These are phyloP conservation scores for Aspergillus sp. DNA, from an alignment of 2,329 filamentous ascomycete genomes.

Conservation along the genomic window DNA sequence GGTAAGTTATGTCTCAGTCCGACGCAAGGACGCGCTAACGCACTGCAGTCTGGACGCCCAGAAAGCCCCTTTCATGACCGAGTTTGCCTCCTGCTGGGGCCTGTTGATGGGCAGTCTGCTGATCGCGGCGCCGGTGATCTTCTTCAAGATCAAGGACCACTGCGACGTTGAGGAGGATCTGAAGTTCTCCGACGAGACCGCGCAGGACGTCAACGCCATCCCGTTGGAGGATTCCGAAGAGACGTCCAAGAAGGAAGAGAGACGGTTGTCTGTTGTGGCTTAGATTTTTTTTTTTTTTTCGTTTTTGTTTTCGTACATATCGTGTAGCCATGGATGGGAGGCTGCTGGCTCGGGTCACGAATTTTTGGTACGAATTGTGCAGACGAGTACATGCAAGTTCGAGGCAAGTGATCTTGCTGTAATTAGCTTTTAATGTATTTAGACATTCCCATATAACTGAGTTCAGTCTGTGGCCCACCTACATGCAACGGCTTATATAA, in stretches of 20 bases:
- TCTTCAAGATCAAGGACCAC: slow-evolving; percentile 76
- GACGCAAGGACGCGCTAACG: slow-evolving; percentile 8
- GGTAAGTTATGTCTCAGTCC: slow-evolving; percentile 24
- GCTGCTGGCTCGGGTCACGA: background rate
- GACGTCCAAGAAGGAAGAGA: slow-evolving; percentile 17
- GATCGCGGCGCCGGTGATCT: slow-evolving; percentile 75
- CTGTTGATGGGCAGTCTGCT: slow-evolving; percentile 71
- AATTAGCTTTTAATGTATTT: no score
- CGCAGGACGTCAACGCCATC: slow-evolving; percentile 60
- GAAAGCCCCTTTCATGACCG: slow-evolving; percentile 63
- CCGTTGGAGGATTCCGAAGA: slow-evolving; percentile 12
- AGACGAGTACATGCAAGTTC: no score
- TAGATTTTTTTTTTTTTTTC: background rate
- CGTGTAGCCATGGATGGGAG: background rate
- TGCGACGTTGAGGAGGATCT: slow-evolving; percentile 78
- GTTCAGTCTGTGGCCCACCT: no score
- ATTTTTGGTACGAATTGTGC: no score
- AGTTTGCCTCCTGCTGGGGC: slow-evolving; percentile 75
- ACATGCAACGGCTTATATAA: no score
- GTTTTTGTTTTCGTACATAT: background rate
- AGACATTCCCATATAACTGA: no score
- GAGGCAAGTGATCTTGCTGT: no score
- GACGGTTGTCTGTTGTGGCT: slow-evolving; percentile 4
- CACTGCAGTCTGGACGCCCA: slow-evolving; percentile 64
- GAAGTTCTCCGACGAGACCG: slow-evolving; percentile 78